Conservation (phyloP, 163 green algal species). For the Scenedesmus sp. region DNA sequence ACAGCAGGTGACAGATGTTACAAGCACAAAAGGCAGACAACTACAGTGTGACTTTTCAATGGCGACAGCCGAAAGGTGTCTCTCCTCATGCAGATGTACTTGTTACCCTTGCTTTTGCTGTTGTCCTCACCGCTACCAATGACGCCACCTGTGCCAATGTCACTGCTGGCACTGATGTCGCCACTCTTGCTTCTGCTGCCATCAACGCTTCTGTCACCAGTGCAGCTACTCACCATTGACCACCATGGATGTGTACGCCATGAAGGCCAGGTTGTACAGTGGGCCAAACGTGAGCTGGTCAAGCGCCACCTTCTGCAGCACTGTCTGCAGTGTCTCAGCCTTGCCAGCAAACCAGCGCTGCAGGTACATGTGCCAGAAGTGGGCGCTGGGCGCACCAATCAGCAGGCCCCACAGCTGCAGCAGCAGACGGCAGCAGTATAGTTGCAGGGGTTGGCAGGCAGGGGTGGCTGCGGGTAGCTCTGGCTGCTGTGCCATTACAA, state of each 20-base stretch:
- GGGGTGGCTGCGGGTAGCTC: background rate
- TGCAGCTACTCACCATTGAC: constrained; percentile 50
- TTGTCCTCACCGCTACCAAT: background rate
- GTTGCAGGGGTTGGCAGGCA: background rate
- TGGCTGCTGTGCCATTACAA: background rate
- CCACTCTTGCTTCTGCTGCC: background rate
- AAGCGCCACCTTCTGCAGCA: constrained; percentile 65
- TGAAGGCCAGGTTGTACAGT: constrained; percentile 79
- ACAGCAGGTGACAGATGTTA: constrained; percentile 30
- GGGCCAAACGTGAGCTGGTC: constrained; percentile 88
- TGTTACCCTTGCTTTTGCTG: too few species aligned
- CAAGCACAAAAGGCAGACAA: background rate
- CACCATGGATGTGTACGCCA: constrained; percentile 70
- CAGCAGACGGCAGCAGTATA: background rate
- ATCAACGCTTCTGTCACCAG: constrained; percentile 3
- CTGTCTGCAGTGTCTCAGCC: constrained; percentile 59
- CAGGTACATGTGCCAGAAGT: constrained; percentile 84
- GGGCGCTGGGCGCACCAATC: constrained; percentile 70
- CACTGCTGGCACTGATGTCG: background rate
- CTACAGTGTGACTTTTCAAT: background rate
- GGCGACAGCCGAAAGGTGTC: background rate
- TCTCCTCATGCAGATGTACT: too few species aligned
- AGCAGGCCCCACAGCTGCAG: constrained; percentile 73
- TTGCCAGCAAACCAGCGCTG: constrained; percentile 69
- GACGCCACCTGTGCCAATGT: background rate